Evolutionary conservation across 2,329 filamentous ascomycete genomes (phyloP), one percentile per base, ranked within the genome.

Genomic region (Cladosporium sp.): DNA sequence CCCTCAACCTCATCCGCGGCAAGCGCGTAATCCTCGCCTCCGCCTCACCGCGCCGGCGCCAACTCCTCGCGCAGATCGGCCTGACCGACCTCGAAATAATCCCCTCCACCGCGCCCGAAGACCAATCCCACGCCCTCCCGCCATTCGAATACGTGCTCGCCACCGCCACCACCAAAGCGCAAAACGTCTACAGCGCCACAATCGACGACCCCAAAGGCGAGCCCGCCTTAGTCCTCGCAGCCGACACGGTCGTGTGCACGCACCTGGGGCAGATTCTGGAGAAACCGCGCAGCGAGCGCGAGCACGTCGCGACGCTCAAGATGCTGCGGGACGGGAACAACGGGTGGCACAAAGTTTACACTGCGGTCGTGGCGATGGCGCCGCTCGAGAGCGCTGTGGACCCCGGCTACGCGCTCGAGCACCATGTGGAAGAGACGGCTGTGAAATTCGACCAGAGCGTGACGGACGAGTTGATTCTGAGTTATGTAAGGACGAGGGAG

Each of bases 141-240:
- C 89, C 93, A 1, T 87, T 88, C 68, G 90, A 95, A 72, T 99
- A 99, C 73, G 93, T 96, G 17, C 78, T 91, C 12, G 83, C 85
- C 51, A 99, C 93, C 2, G 92, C 92, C 3, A 82, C 82, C 18
- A 81, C 86, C 60, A 99, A 99, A 71, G 88, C 85, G 44, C 78
- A 89, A 39, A 80, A 86, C 40, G 88, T 97, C 8, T 86, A 86
- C 69, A 66, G 68, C 24, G 65, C 73, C 36, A 79, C 83, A 60
- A 75, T 84, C 58, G 67, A 82, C 61, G 80, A 80, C 53, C 67
- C 71, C 50, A 68, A 73, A 50, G 70, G 74, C 51, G 93, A 96
- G 59, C 90, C 90, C 0, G 85, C 83, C 6, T 77, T 97, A 12
- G 89, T 97, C 52, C 85, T 97, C 53, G 84, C 90, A 0, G 92